Percentiles rank a stretch among this genome's conserved stretches.
Evolutionary conservation across 768 basidiomycete species (phyloP).

Genomic region (Russula olivacea): DNA sequence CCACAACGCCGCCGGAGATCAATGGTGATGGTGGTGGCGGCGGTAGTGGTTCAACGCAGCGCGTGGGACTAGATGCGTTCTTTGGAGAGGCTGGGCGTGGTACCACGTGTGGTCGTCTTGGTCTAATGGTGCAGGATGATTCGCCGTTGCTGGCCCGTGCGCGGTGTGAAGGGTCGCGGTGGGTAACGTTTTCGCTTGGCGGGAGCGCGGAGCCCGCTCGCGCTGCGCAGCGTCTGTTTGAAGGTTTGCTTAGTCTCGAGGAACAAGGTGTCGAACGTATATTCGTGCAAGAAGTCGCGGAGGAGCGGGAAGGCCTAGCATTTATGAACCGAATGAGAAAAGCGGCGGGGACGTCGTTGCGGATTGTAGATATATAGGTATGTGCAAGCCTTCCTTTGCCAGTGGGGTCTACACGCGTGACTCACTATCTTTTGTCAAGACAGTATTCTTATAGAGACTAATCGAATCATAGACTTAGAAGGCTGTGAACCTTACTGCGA

Average conservation of each 20-base stretch:
- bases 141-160: constrained; percentile 37
- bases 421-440: constrained; percentile 1
- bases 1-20: constrained; percentile 34
- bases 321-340: constrained; percentile 93
- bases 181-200: constrained; percentile 48
- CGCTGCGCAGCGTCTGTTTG: constrained; percentile 79
- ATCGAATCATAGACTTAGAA: background rate
- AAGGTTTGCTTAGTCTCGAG: constrained; percentile 80
- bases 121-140: constrained; percentile 62
- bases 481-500: too few species aligned
- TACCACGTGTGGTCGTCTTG: constrained; percentile 37
- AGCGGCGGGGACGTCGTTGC: constrained; percentile 59
- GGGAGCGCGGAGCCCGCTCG: constrained; percentile 51
- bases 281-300: constrained; percentile 75
- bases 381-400: constrained; percentile 9
- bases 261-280: constrained; percentile 71
- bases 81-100: constrained; percentile 35
- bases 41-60: constrained; percentile 30
- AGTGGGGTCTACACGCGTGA: background rate
- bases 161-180: constrained; percentile 37
- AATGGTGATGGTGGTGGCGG: background rate
- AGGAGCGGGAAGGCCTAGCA: constrained; percentile 80
- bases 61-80: constrained; percentile 35
- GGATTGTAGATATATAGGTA: constrained; percentile 15
- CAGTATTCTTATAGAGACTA: constrained; percentile 2